These are phyloP conservation scores for Plectosphaerella plurivora DNA, from an alignment of 2,329 filamentous ascomycete genomes.

Conservation along the genomic window DNA sequence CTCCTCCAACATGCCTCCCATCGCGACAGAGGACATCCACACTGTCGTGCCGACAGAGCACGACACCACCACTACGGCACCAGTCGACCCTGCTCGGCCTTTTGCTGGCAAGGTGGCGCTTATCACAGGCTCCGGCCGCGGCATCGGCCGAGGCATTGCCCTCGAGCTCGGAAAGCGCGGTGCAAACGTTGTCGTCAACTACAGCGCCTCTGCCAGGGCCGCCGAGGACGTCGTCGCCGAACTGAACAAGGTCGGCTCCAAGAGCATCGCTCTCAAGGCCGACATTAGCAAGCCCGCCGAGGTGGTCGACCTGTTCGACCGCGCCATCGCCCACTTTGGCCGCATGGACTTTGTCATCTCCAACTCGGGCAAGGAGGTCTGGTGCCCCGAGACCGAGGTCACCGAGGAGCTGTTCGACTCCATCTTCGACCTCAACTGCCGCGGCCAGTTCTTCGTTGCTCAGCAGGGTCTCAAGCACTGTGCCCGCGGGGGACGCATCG, in stretches of 20 bases:
- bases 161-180: constrained; percentile 64
- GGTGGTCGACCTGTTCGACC: constrained; percentile 60
- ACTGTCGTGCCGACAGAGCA: constrained; percentile 7
- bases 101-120: constrained; percentile 51
- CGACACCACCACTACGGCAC: constrained; percentile 19
- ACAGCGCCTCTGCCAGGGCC: constrained; percentile 48
- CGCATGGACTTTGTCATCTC: constrained; percentile 68
- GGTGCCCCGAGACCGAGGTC: constrained; percentile 66
- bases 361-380: constrained; percentile 68
- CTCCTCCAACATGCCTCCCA: constrained; percentile 19
- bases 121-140: constrained; percentile 61
- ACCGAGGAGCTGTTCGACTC: constrained; percentile 67
- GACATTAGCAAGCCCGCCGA: constrained; percentile 57
- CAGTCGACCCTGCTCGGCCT: constrained; percentile 25
- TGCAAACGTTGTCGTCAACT: constrained; percentile 64
- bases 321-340: constrained; percentile 62
- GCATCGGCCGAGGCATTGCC: constrained; percentile 63
- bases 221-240: constrained; percentile 54
- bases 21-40: constrained; percentile 13
- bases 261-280: constrained; percentile 56
- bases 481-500: constrained; percentile 64
- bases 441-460: constrained; percentile 73
- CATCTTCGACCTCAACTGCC: constrained; percentile 67
- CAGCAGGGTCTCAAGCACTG: constrained; percentile 71
- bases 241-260: constrained; percentile 51